These are phyloP conservation scores for Takakia lepidozioides DNA, from an alignment of 225 moss, liverwort and hornwort species.

Conservation along the genomic window DNA sequence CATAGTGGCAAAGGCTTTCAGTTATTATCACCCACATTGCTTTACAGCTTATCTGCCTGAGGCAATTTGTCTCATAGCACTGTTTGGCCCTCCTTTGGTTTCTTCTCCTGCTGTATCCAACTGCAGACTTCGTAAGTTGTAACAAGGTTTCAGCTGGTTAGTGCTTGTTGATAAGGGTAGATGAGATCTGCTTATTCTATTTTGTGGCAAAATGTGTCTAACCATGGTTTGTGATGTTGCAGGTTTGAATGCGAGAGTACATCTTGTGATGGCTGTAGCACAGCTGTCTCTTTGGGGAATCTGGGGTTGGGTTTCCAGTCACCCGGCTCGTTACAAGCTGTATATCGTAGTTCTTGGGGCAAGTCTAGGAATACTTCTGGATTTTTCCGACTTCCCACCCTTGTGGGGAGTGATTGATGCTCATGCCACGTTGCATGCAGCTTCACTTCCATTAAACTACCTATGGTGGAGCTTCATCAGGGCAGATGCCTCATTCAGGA, in stretches of 20 bases:
- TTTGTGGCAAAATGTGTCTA: too few relatives aligned
- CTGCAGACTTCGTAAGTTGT: too few relatives aligned
- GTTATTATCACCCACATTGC: too few relatives aligned
- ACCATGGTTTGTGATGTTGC: too few relatives aligned
- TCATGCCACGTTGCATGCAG: slow-evolving; percentile 93
- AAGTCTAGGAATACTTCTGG: slow-evolving; percentile 80
- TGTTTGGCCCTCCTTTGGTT: too few relatives aligned
- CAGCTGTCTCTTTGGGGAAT: slow-evolving; percentile 79
- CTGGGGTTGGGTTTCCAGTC: slow-evolving; percentile 63
- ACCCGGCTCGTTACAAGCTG: slow-evolving; percentile 77
- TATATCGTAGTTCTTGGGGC: slow-evolving; percentile 72
- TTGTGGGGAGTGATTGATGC: slow-evolving; percentile 83
- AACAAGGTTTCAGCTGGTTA: too few relatives aligned
- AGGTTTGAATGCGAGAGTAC: slow-evolving; percentile 91
- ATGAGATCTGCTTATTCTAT: too few relatives aligned
- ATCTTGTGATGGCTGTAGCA: slow-evolving; percentile 52
- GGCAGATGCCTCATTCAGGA: slow-evolving; percentile 74
- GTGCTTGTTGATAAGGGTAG: too few relatives aligned
- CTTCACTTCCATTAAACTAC: slow-evolving; percentile 70
- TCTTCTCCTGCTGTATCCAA: too few relatives aligned
- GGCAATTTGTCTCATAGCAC: too few relatives aligned
- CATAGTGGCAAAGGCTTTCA: too few relatives aligned
- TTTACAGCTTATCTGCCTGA: too few relatives aligned
- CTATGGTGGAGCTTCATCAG: slow-evolving; percentile 96
- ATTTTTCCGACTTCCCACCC: slow-evolving; percentile 90